phyloP scores from a whole-genome alignment of 148 eudicot species.

The Spergularia marina region DNA sequence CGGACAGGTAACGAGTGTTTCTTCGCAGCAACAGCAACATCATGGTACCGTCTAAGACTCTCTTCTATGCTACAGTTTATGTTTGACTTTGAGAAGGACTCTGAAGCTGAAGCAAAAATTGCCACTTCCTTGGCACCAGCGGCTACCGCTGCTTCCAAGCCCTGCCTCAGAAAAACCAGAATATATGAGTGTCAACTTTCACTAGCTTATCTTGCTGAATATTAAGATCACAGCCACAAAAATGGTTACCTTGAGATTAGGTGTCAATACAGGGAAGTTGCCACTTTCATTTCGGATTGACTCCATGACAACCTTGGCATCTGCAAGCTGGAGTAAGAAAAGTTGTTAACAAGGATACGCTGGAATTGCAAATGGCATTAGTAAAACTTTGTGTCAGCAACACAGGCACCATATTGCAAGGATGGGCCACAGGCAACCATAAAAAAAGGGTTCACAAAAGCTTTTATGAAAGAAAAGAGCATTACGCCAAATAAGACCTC shows the following conservation, averaged over 20 bases:
- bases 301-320: constrained; percentile 78
- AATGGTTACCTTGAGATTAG: constrained; percentile 79
- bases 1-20: constrained; percentile 73
- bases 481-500: not conserved
- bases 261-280: constrained; percentile 81
- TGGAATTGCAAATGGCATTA: not conserved
- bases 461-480: constrained; percentile 1
- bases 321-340: constrained; percentile 60
- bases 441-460: not conserved
- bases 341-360: not conserved
- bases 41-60: constrained; percentile 70
- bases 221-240: constrained; percentile 2
- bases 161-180: constrained; percentile 38
- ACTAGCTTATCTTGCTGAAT: constrained; percentile 6
- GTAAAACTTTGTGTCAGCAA: too few relatives aligned
- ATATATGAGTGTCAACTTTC: constrained; percentile 6
- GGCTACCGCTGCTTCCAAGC: constrained; percentile 92
- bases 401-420: not conserved
- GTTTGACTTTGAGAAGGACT: constrained; percentile 88
- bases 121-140: constrained; percentile 98
- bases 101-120: constrained; percentile 94
- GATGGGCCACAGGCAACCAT: not conserved
- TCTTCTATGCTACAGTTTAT: constrained; percentile 91
- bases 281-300: constrained; percentile 57
- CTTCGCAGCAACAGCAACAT: constrained; percentile 69